phyloP scores from a whole-genome alignment of 805 yeast genomes.

The Zygosaccharomyces siamensis region DNA sequence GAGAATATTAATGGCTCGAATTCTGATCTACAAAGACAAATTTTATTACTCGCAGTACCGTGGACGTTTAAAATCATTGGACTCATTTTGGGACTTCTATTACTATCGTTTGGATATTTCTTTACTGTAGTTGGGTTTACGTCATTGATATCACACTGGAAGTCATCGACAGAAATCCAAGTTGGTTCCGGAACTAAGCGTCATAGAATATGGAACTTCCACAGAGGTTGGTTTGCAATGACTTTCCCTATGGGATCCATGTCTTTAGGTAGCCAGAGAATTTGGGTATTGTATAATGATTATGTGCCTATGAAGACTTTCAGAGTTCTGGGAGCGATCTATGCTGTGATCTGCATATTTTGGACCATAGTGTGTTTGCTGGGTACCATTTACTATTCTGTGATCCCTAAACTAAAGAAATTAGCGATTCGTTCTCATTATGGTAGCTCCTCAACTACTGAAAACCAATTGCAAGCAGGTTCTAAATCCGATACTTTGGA shows the following conservation, averaged over 20 bases:
- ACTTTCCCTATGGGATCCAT: slow-evolving; percentile 90
- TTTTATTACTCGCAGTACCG: slow-evolving; percentile 25
- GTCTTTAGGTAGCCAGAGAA: slow-evolving; percentile 52
- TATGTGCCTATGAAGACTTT: slow-evolving; percentile 46
- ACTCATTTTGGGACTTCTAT: slow-evolving; percentile 40
- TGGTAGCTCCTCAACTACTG: background rate
- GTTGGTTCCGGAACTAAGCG: slow-evolving; percentile 1
- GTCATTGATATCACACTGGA: slow-evolving; percentile 22
- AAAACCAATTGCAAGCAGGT: background rate
- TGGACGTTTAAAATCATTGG: slow-evolving; percentile 35
- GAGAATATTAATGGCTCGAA: background rate
- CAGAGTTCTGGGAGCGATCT: slow-evolving; percentile 57
- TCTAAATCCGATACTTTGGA: background rate
- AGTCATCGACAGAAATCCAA: slow-evolving; percentile 22
- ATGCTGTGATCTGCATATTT: slow-evolving; percentile 48
- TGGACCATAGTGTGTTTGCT: slow-evolving; percentile 42
- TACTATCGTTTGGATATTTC: slow-evolving; percentile 55
- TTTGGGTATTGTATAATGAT: slow-evolving; percentile 43
- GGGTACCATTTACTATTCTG: slow-evolving; percentile 11
- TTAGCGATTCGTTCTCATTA: background rate
- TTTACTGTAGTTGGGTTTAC: slow-evolving; percentile 44
- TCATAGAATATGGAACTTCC: slow-evolving; percentile 38
- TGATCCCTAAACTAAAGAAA: background rate
- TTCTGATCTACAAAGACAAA: slow-evolving; percentile 14
- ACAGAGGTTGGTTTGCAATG: slow-evolving; percentile 70